A percentile compares a stretch with the other conserved stretches of the same genome.
These are phyloP conservation scores for Echeveria elegans DNA, from an alignment of 164 flowering plant species.

Conservation along the genomic window DNA sequence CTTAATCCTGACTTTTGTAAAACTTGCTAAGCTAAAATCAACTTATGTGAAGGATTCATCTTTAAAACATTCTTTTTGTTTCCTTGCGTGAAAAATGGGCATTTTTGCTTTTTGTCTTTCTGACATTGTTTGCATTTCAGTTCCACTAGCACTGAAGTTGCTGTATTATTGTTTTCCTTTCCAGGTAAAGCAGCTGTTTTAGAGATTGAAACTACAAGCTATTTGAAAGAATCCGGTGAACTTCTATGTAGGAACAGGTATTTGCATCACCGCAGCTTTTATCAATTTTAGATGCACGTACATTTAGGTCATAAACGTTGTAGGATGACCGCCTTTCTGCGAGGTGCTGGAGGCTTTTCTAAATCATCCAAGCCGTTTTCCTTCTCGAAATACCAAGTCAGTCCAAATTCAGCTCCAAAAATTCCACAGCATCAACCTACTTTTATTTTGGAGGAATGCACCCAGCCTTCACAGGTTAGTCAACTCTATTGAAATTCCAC, in stretches of 20 bases:
- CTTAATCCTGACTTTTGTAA: background rate
- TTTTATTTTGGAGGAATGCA: constrained; percentile 53
- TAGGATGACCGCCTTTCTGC: constrained; percentile 53
- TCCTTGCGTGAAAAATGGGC: too few relatives aligned
- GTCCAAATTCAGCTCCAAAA: constrained; percentile 30
- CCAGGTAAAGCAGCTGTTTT: constrained; percentile 54
- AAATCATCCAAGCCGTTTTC: constrained; percentile 62
- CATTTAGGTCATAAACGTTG: constrained; percentile 8
- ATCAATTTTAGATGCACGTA: background rate
- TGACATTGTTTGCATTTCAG: background rate
- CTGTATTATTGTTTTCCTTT: background rate
- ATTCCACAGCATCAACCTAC: constrained; percentile 60
- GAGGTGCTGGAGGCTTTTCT: constrained; percentile 97
- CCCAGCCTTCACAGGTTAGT: constrained; percentile 72
- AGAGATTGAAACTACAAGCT: constrained; percentile 69
- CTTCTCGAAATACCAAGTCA: constrained; percentile 48
- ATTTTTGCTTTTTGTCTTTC: too few relatives aligned
- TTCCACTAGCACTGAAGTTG: background rate
- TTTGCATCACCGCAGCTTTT: too few relatives aligned
- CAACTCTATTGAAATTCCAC: background rate
- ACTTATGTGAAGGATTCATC: too few relatives aligned
- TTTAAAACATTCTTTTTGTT: too few relatives aligned
- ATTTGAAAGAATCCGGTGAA: constrained; percentile 57
- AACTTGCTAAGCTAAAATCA: background rate
- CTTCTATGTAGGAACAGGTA: constrained; percentile 75